Percentiles rank a stretch among this genome's conserved stretches.
Conservation (phyloP, 257 asterid species). For the Nicotiana attenuata region DNA sequence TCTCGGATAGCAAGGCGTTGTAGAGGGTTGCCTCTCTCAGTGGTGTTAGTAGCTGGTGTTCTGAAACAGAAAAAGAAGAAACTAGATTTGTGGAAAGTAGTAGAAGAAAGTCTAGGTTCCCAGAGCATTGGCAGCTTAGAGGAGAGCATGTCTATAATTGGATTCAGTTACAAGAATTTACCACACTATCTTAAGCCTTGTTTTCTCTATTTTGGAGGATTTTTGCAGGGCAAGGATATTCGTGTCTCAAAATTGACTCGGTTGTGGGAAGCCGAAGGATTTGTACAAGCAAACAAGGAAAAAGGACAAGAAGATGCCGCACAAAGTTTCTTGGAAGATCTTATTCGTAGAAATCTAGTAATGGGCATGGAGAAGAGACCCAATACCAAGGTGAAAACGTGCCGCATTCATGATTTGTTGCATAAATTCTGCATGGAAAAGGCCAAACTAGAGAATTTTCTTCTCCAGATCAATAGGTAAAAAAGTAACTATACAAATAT, state of each 20-base stretch:
- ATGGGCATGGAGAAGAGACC: neutral
- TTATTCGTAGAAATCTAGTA: constrained; percentile 16
- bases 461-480: constrained; percentile 4
- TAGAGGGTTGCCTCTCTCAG: constrained; percentile 9
- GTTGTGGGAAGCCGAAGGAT: constrained; percentile 22
- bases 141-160: constrained; percentile 12
- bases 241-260: neutral
- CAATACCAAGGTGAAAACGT: constrained; percentile 1
- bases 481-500: neutral
- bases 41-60: constrained; percentile 8
- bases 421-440: constrained; percentile 13
- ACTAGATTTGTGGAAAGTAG: neutral
- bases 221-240: constrained; percentile 10
- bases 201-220: constrained; percentile 16
- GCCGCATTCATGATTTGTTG: constrained; percentile 8
- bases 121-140: constrained; percentile 1
- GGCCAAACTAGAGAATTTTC: constrained; percentile 15
- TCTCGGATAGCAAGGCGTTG: neutral
- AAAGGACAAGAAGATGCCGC: neutral
- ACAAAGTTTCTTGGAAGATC: constrained; percentile 7
- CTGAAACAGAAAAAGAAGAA: constrained; percentile 13
- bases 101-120: constrained; percentile 1
- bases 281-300: neutral
- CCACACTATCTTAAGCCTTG: constrained; percentile 18
- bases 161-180: constrained; percentile 16